Evolutionary conservation across 2,329 filamentous ascomycete species (phyloP), one percentile per base, ranked within the genome.

Genomic region (Penicillium verrucosum): DNA sequence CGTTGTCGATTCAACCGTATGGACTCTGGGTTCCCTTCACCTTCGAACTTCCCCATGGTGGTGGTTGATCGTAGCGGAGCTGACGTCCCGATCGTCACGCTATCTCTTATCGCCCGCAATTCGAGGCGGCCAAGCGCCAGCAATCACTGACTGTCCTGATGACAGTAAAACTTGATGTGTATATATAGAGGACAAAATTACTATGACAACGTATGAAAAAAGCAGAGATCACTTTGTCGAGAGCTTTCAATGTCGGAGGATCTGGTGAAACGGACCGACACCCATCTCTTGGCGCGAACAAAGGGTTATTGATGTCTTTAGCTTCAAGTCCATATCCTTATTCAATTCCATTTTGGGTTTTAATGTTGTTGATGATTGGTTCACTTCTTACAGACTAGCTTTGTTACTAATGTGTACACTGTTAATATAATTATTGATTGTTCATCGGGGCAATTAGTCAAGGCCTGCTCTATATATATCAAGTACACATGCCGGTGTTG

Each of bases 1-100:
- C 69, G 61, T 38, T 58, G 60, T 21, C 64, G 65, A 38, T 59
- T 65, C 48, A 71, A 64, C 18, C 68, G 68, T 18, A 70, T 63
- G 40, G 65, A 65, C 48, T 73, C 68, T 10, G 65, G 44, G 48
- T 59, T 54, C 42, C 61, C 64, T 58, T 67, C 62, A 36, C 66
- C 49, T 51, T 51, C 61, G 46, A 59, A 60, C 51, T 60, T 64
- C 59, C 60, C 65, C 70, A 72, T 72, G 49, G 36, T 65, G 42
- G 52, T 57, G 37, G 52, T 29, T 21, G 30, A 52, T 45, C 46
- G 52, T 37, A 16, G 36, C 34, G 12, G 40, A 59, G 56, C 44
- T 55, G 54, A 54, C 54, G 53, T 59, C 54, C 48, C 54, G 57
- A 54, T 56, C 56, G 54, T 37, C 18, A 44, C 34, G 27, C 41